Conservation (phyloP, 176 grass and related monocot genomes). For the Tuctoria greenei region DNA sequence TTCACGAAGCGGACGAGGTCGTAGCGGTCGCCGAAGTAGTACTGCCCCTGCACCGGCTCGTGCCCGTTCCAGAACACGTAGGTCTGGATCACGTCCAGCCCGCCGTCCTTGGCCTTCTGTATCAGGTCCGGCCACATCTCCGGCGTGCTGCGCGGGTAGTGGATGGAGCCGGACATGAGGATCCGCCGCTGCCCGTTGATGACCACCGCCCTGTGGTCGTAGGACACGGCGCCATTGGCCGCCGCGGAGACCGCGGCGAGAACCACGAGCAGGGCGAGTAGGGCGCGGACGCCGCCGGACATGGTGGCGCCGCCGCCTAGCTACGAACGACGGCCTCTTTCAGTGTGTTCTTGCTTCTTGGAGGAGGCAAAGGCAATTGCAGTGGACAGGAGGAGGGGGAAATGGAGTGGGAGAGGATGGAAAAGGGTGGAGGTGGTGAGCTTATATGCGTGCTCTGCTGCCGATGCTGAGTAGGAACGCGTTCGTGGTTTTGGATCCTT, state of each 20-base stretch:
- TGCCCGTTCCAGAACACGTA: slow-evolving; percentile 99
- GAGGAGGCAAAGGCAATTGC: slow-evolving; percentile 24
- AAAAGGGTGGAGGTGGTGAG: slow-evolving; percentile 9
- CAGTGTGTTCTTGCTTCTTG: slow-evolving; percentile 5
- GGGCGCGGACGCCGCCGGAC: slow-evolving; percentile 18
- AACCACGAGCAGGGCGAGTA: not conserved
- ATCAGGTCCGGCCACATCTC: slow-evolving; percentile 99
- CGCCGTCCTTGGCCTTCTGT: slow-evolving; percentile 93
- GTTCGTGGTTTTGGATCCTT: slow-evolving; percentile 15
- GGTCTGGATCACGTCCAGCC: slow-evolving; percentile 85
- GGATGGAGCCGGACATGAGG: slow-evolving; percentile 93
- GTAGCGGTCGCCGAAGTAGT: slow-evolving; percentile 82
- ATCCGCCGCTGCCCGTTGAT: slow-evolving; percentile 75
- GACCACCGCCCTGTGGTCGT: slow-evolving; percentile 64
- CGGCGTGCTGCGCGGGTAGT: slow-evolving; percentile 97
- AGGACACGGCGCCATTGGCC: slow-evolving; percentile 64
- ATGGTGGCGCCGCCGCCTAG: slow-evolving; percentile 24
- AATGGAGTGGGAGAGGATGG: not conserved
- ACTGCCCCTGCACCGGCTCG: slow-evolving; percentile 81
- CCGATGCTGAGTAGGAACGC: slow-evolving; percentile 25
- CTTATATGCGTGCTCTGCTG: slow-evolving; percentile 51
- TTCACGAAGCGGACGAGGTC: slow-evolving; percentile 95
- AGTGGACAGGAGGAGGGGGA: not conserved
- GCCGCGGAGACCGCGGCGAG: not conserved
- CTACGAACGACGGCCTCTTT: not conserved